These are phyloP conservation scores for Dioscorea alata DNA, from an alignment of 106 monocot genomes.

Conservation along the genomic window DNA sequence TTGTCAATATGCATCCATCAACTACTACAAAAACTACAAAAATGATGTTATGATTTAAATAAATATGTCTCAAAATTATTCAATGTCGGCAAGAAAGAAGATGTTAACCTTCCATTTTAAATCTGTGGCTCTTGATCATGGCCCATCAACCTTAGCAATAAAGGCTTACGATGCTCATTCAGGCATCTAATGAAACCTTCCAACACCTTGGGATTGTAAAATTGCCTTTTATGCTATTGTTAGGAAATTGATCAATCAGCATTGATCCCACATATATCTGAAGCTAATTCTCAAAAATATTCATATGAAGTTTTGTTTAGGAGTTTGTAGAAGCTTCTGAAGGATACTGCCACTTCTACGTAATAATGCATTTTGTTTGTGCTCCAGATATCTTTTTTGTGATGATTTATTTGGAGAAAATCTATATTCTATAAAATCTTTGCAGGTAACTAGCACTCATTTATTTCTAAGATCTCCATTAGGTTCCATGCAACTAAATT, in stretches of 20 bases:
- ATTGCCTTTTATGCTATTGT: background rate
- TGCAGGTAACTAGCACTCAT: conserved; percentile 53
- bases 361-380: conserved; percentile 19
- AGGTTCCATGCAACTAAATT: too few relatives aligned
- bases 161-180: too few relatives aligned
- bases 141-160: too few relatives aligned
- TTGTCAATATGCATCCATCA: too few relatives aligned
- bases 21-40: too few relatives aligned
- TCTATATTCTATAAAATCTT: conserved; percentile 92
- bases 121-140: too few relatives aligned
- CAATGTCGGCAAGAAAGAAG: too few relatives aligned
- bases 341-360: conserved; percentile 99
- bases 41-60: too few relatives aligned
- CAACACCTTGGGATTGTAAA: background rate
- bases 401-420: conserved; percentile 95
- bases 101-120: too few relatives aligned
- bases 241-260: conserved; percentile 99
- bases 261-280: conserved; percentile 98
- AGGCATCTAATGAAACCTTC: too few relatives aligned
- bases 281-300: conserved; percentile 92
- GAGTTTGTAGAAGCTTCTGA: conserved; percentile 96
- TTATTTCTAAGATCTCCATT: too few relatives aligned
- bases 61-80: too few relatives aligned
- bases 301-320: conserved; percentile 98
- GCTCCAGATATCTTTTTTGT: conserved; percentile 83